These are phyloP conservation scores for Apiospora phragmitis DNA, from an alignment of 2,329 filamentous ascomycete genomes.

Conservation along the genomic window DNA sequence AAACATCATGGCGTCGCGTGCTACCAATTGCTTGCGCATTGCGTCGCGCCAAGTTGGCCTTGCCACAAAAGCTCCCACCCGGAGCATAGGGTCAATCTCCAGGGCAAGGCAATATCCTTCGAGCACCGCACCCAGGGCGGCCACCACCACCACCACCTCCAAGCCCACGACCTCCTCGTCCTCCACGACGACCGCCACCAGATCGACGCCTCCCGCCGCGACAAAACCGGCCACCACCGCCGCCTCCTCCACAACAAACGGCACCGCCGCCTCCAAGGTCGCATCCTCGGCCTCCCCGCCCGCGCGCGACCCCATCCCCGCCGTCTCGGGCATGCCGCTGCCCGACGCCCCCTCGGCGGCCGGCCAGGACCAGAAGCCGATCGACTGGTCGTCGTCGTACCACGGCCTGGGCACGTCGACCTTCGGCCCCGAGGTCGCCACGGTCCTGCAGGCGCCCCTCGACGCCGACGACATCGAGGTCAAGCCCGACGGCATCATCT, in stretches of 20 bases:
- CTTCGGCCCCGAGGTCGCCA: constrained; percentile 69
- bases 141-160: constrained; percentile 10
- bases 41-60: constrained; percentile 2
- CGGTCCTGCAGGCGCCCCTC: constrained; percentile 68
- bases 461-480: constrained; percentile 82
- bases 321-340: constrained; percentile 29
- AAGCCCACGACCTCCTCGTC: constrained; percentile 18
- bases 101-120: background rate
- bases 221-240: constrained; percentile 17
- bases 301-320: constrained; percentile 25
- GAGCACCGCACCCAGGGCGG: background rate
- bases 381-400: constrained; percentile 84
- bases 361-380: constrained; percentile 23
- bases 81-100: background rate
- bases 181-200: constrained; percentile 11
- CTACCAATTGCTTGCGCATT: background rate
- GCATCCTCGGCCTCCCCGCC: constrained; percentile 16
- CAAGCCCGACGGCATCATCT: constrained; percentile 95
- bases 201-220: constrained; percentile 7
- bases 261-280: constrained; percentile 13
- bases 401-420: constrained; percentile 72
- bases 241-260: constrained; percentile 14
- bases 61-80: background rate
- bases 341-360: constrained; percentile 25
- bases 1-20: background rate